Evolutionary conservation across 208 protist species (phyloP), one percentile per base, ranked within the genome.

Genomic region (Leishmania lainsoni): DNA sequence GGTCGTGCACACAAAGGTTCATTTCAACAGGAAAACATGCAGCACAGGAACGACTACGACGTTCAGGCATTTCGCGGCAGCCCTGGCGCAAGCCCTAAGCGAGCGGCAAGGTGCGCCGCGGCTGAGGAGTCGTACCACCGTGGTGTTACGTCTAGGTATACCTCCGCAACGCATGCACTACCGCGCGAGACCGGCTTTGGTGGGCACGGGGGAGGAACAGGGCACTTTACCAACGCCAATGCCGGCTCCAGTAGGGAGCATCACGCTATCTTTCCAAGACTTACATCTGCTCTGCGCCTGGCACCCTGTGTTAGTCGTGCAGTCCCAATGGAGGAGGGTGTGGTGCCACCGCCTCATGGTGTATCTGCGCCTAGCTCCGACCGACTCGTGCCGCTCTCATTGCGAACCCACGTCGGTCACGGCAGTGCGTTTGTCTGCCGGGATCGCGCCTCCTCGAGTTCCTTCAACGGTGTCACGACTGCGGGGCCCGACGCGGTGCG

Each of bases 381-480:
- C 26, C 82, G 82, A 9, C 82, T 76, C 22, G 74, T 86, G 2
- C 82, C 82, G 3, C 49, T 86, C 16, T 82, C 78, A 56, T 76
- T 86, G 35, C 78, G 82, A 45, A 75, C 75, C 14, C 29, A 45
- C 66, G 52, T 14, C 22, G 22, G 45, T 5, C 45, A 68, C 1
- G 70, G 48, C 22, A 52, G 29, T 16, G 81, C 71, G 16, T 26
- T 17, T 12, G 54, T 22, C 45, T 17, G 35, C 59, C 17, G 42
- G 22, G 56, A 45, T 32, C 42, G 8, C 5, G 10, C 22, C 26
- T 61, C 59, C 3, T 8, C 26, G 63, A 56, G 8, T 26, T 16
- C 26, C 16, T 51, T 63, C n/a, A 56, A n/a, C 52, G 72, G 56
- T 71, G 22, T 20, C 2, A 10, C 58, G 29, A 29, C 72, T 16